Conservation (phyloP, 371 early-diverging fungal genomes). For the Mortierella sp. region DNA sequence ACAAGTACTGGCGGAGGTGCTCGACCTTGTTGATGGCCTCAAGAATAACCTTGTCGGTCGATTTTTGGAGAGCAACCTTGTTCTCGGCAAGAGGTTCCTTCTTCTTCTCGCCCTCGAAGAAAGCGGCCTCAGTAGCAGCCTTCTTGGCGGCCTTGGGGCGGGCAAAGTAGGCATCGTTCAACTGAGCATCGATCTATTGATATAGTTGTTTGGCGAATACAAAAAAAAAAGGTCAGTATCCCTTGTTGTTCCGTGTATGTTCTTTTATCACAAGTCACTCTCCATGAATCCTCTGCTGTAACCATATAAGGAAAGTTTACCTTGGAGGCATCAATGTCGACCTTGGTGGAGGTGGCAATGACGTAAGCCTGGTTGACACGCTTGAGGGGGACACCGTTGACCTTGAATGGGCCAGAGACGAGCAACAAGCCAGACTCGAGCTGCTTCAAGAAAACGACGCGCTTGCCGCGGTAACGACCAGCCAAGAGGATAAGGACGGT, state of each 20-base stretch:
- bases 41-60: conserved; percentile 86
- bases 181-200: conserved; percentile 75
- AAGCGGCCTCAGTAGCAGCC: conserved; percentile 85
- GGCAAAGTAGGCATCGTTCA: conserved; percentile 96
- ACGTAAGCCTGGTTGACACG: conserved; percentile 99
- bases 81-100: conserved; percentile 73
- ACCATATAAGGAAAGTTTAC: conserved; percentile 52
- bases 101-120: conserved; percentile 84
- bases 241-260: no score
- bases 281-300: not conserved
- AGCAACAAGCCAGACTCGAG: conserved; percentile 94
- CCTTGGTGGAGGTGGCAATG: conserved; percentile 97
- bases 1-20: conserved; percentile 88
- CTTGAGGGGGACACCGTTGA: conserved; percentile 98
- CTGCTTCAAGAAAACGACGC: conserved; percentile 98
- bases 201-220: not conserved
- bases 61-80: conserved; percentile 84
- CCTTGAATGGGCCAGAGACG: conserved; percentile 97
- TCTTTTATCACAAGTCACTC: no score
- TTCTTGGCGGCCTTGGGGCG: conserved; percentile 78
- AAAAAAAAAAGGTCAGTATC: not conserved
- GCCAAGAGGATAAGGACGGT: conserved; percentile 97
- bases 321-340: conserved; percentile 86
- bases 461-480: conserved; percentile 98
- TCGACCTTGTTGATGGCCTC: conserved; percentile 88